phyloP scores from a whole-genome alignment of 345 rosid genomes.

The Aurinia saxatilis region DNA sequence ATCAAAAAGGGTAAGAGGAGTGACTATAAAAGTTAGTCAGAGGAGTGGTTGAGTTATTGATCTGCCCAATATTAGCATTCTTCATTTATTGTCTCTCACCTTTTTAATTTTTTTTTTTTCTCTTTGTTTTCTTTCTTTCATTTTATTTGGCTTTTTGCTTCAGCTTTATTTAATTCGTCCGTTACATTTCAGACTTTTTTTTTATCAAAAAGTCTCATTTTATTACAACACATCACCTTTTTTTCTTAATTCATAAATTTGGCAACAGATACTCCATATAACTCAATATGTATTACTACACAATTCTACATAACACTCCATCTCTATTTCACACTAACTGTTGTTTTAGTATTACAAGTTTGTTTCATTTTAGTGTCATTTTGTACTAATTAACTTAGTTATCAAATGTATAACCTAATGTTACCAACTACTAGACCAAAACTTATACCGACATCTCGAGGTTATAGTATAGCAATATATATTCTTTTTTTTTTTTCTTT shows the following conservation, averaged over 20 bases:
- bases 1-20: constrained; percentile 47
- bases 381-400: too few relatives aligned
- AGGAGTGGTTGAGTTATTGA: constrained; percentile 79
- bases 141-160: neutral
- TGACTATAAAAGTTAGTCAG: constrained; percentile 57
- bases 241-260: neutral
- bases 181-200: constrained; percentile 1
- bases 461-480: too few relatives aligned
- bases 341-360: too few relatives aligned
- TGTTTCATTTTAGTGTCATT: too few relatives aligned
- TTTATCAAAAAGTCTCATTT: neutral
- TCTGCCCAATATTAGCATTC: constrained; percentile 47
- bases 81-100: constrained; percentile 36
- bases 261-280: too few relatives aligned
- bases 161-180: constrained; percentile 9
- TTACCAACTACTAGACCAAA: neutral
- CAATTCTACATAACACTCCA: too few relatives aligned
- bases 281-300: too few relatives aligned
- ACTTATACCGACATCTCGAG: neutral
- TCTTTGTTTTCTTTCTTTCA: neutral
- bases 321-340: too few relatives aligned
- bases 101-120: constrained; percentile 6
- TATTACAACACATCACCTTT: neutral
- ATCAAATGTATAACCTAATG: too few relatives aligned
- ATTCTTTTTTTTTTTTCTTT: too few relatives aligned